Base-by-base conservation (phyloP, 495 filamentous ascomycete species). In the Penicillium odoratum region DNA sequence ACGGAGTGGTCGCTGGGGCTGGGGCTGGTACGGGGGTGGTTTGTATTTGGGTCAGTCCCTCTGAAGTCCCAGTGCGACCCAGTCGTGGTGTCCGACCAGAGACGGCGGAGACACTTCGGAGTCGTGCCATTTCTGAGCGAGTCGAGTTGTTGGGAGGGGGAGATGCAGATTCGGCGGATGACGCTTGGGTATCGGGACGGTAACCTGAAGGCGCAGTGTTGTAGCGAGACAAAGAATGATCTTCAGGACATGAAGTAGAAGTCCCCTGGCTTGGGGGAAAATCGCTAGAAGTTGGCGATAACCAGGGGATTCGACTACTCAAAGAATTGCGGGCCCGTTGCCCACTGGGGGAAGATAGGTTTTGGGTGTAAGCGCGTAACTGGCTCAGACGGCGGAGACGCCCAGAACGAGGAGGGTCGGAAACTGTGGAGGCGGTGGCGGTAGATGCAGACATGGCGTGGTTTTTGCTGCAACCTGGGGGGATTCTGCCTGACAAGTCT, bases 371-470 rank as follows among this genome's bases (percentile, higher is more conserved):
- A 71, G 78, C 86, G 57, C 88, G 83, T 52, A 95, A 78, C 73
- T 90, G 88, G 59, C 82, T 88, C 54, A 95, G 76, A 33, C 88
- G 87, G 29, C 89, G 81, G 59, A 92, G 78, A 36, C 89, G 78
- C 56, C 84, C 82, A 25, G 82, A 74, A 59, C 87, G 80, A 68
- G 63, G 59, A 38, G 60, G 52, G 43, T 76, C 72, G 54, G 75
- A 50, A 46, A 71, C 61, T 63, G 73, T 61, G 71, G 71, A 71
- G 70, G 74, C 68, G 74, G 74, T 72, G 68, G 74, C 71, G 48
- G 71, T 71, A 56, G 71, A 70, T 51, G 74, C 53, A 57, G 71
- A 74, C 69, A 71, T 71, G 64, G 33, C 33, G 33, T 36, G 33
- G 33, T 36, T 36, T 36, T 9, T 11, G 13, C 33, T 36, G 33